Percentiles rank a stretch among this genome's conserved stretches.
Evolutionary conservation across 2,329 filamentous ascomycete species (phyloP).

Genomic region (Orbilia ellipsospora): DNA sequence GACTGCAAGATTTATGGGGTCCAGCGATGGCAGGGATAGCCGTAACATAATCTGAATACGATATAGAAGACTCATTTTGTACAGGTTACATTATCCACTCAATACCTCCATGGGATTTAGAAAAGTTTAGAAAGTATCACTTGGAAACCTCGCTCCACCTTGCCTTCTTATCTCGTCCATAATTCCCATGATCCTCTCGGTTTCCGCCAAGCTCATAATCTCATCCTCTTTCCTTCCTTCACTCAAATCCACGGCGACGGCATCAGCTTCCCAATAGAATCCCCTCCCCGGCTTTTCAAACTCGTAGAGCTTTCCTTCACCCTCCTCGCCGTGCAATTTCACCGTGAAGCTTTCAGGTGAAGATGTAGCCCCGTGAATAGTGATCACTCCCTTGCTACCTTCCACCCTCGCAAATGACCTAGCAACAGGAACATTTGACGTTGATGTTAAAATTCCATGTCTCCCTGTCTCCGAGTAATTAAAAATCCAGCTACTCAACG

Average conservation of each 20-base stretch:
- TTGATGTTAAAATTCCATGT: constrained; percentile 64
- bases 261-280: constrained; percentile 66
- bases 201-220: constrained; percentile 66
- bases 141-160: constrained; percentile 59
- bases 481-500: constrained; percentile 62
- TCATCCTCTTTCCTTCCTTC: constrained; percentile 62
- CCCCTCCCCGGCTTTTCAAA: constrained; percentile 62
- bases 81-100: too few relatives aligned
- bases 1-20: constrained; percentile 31
- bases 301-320: constrained; percentile 61
- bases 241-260: constrained; percentile 63
- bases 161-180: constrained; percentile 65
- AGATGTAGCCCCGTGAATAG: constrained; percentile 62
- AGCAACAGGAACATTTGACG: constrained; percentile 59
- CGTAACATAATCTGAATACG: background rate
- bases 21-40: constrained; percentile 9
- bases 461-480: constrained; percentile 62
- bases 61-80: too few relatives aligned
- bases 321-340: constrained; percentile 59
- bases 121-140: constrained; percentile 39
- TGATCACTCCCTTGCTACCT: constrained; percentile 62
- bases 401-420: constrained; percentile 63
- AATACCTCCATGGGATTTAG: too few relatives aligned
- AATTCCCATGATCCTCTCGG: constrained; percentile 65
- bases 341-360: constrained; percentile 62